Percentiles rank a stretch among this genome's conserved stretches.
phyloP scores from a whole-genome alignment of 169 alveolate genomes.

The Cryptosporidium baileyi region DNA sequence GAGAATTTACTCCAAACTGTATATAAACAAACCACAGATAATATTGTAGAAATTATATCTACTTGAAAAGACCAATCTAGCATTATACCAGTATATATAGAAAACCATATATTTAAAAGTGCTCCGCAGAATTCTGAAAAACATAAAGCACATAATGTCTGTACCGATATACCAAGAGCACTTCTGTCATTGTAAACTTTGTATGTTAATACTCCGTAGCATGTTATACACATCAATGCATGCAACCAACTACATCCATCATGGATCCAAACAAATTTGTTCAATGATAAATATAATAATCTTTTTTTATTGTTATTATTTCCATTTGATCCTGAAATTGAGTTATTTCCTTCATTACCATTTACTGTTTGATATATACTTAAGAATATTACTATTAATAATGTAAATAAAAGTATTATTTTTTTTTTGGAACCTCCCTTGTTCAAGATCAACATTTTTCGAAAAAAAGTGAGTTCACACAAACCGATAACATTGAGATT shows the following conservation, averaged over 20 bases:
- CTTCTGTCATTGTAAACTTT: conserved; percentile 72
- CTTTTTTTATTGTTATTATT: neutral
- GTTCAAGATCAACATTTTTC: neutral
- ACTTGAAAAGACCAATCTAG: conserved; percentile 72
- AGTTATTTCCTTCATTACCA: too few relatives aligned
- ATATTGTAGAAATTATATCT: conserved; percentile 71
- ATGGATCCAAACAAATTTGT: conserved; percentile 61
- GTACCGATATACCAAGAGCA: conserved; percentile 75
- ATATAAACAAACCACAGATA: conserved; percentile 69
- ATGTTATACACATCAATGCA: conserved; percentile 62
- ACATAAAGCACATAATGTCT: conserved; percentile 75
- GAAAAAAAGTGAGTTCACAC: conserved; percentile 10
- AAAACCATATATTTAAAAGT: conserved; percentile 68
- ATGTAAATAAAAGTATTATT: too few relatives aligned
- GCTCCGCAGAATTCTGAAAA: conserved; percentile 75
- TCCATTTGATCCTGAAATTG: too few relatives aligned
- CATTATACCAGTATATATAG: conserved; percentile 59
- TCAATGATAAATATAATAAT: conserved; percentile 33
- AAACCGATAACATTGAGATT: conserved; percentile 59
- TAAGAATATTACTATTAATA: too few relatives aligned
- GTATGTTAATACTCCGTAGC: conserved; percentile 72
- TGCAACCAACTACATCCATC: conserved; percentile 69
- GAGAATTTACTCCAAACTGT: conserved; percentile 70
- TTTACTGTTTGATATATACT: too few relatives aligned
- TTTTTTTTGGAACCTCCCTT: conserved; percentile 1